Evolutionary conservation across 2,329 filamentous ascomycete genomes (phyloP), one percentile per base, ranked within the genome.

Genomic region (Hypoxylon sp.): DNA sequence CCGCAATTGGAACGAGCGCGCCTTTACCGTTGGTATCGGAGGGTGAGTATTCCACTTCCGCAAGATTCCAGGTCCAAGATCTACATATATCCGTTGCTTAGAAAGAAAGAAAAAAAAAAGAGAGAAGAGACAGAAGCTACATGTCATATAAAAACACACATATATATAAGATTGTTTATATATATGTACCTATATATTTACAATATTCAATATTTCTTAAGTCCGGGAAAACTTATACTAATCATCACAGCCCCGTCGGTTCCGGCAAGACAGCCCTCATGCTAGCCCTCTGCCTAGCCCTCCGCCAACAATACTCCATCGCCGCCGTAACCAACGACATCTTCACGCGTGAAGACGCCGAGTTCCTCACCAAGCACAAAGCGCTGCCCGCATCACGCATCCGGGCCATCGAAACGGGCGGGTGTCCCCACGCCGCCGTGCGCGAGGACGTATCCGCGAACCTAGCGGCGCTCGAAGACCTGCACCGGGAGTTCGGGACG

Each of bases 261-360:
- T 98, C 94, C 23, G 96, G 96, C 77, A 99, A 99, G 82, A 98
- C 96, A 0, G 96, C 96, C 17, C 88, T 98, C 28, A 98, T 99
- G 95, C 90, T 98, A 10, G 91, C 93, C 41, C 92, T 98, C 73
- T 98, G 94, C 84, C 90, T 90, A 36, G 91, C 91, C 6, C 90
- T 99, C 5, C 92, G 96, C 68, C 85, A 90, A 55, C 84, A 87
- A 60, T 94, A 93, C 87, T 93, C 90, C 77, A 92, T 99, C 76
- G 96, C 96, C 0, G 96, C 94, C 66, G 95, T 99, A 21, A 99
- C 96, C 53, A 98, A 98, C 86, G 95, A 98, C 85, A 98, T 98
- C 85, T 98, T 98, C 86, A 98, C 95, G 21, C 91, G 92, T 71
- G 96, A 99, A 83, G 96, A 99, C 85, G 94, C 94, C 84, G 96